Evolutionary conservation across 2,329 filamentous ascomycete species (phyloP), one percentile per base, ranked within the genome.

Genomic region (Ampelomyces quisqualis): DNA sequence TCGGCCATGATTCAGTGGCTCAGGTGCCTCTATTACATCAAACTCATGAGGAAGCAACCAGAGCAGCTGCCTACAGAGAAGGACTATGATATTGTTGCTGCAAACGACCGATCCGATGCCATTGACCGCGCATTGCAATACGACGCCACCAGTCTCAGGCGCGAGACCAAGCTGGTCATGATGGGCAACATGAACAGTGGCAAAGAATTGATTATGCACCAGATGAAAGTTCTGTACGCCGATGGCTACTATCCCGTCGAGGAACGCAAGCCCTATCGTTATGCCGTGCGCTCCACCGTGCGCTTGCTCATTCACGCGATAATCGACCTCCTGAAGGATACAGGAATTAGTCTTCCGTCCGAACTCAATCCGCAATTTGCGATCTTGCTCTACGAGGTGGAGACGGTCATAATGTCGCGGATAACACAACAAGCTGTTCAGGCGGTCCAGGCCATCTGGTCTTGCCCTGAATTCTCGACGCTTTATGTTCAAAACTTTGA

Each of bases 181-280:
- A 52, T 62, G 34, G 64, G 64, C 26, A 43, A 51, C 14, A 19
- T 34, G 13, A 57, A 58, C 37, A 62, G 60, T 34, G 63, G 63
- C 11, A 66, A 66, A 30, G 62, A 67, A 11, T 51, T 67, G 13
- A 58, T 67, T 28, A 65, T 66, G 61, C 56, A 62, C 22, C 64
- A 67, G 38, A 62, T 67, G 48, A 65, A 65, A 24, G 58, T 61
- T 15, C 43, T 66, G 6, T 66, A 65, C 22, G 60, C 60, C n/a
- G 58, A 63, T 23, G 62, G 62, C 8, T 66, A 65, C 31, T 61
- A 65, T 24, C 51, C 62, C 1, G 41, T 42, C 18, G 54, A 62
- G 33, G 60, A 65, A 23, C 62, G 63, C n/a, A 48, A 55, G 30
- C 49, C 45, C 7, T 62, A 60, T 34, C 51, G 51, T 21, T 43